Evolutionary conservation across 2,329 filamentous ascomycete species (phyloP).

Genomic region (Pseudocercospora pini-densiflorae): DNA sequence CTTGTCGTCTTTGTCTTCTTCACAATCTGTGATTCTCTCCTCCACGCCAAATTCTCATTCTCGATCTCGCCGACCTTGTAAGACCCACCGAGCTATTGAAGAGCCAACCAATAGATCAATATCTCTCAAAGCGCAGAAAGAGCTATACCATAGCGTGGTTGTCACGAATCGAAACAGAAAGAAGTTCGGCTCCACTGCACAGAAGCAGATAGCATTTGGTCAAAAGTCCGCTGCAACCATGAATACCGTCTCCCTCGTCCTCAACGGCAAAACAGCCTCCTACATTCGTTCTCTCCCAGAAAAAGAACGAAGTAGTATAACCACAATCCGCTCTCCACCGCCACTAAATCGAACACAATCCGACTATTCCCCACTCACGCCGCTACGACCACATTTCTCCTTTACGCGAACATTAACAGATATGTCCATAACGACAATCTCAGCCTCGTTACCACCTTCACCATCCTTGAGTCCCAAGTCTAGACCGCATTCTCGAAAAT

Average conservation of each 20-base stretch:
- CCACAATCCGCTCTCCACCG: neutral
- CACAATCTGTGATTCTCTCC: neutral
- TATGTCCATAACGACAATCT: conserved; percentile 6
- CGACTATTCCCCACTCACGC: neutral
- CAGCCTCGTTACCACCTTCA: conserved; percentile 1
- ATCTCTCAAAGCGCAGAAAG: neutral
- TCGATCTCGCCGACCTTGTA: conserved; percentile 4
- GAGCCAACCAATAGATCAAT: neutral
- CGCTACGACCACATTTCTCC: neutral
- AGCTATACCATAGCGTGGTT: neutral
- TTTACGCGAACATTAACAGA: neutral
- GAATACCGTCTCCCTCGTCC: conserved; percentile 37
- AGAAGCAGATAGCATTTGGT: neutral
- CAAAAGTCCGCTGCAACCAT: conserved; percentile 20
- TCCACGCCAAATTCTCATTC: neutral
- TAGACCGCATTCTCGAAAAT: conserved; percentile 12
- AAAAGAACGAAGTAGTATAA: conserved; percentile 21
- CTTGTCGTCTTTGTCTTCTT: neutral
- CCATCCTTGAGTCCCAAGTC: conserved; percentile 8
- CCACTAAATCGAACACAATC: neutral
- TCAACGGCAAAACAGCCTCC: conserved; percentile 34
- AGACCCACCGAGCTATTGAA: neutral
- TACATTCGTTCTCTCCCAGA: conserved; percentile 27
- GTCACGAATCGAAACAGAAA: neutral
- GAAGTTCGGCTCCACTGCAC: neutral